Evolutionary conservation across 129 eudicot genomes (phyloP).

Genomic region (Centella asiatica): DNA sequence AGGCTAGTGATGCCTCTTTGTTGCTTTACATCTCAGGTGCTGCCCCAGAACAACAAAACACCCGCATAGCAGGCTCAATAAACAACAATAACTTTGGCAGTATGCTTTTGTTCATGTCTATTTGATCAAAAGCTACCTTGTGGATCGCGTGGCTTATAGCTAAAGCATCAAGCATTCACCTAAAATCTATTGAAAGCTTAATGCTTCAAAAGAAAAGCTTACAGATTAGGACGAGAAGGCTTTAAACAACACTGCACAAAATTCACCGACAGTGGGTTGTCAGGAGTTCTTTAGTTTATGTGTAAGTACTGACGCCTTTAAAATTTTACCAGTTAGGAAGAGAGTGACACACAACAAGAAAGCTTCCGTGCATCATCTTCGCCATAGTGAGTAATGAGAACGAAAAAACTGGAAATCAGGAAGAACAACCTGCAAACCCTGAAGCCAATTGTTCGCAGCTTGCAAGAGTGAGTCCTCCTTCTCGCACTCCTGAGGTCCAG

Average conservation of each 20-base stretch:
- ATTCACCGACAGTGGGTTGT: constrained; percentile 17
- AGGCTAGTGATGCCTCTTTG: background rate
- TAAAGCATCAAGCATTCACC: background rate
- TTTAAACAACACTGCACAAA: constrained; percentile 17
- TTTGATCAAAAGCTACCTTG: background rate
- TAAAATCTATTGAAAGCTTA: background rate
- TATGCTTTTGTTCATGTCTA: background rate
- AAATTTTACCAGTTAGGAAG: background rate
- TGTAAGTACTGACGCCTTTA: background rate
- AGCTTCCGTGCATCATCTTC: constrained; percentile 17
- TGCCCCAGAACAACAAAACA: no score
- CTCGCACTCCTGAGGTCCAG: constrained; percentile 30
- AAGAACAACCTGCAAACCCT: constrained; percentile 28
- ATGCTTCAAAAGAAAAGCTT: no score
- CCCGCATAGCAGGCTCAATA: no score
- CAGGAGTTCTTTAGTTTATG: no score
- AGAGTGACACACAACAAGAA: background rate
- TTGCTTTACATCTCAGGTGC: no score
- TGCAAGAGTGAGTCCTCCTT: constrained; percentile 39
- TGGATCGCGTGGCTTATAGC: background rate
- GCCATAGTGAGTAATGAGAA: constrained; percentile 26
- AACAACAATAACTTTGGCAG: background rate
- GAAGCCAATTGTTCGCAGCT: constrained; percentile 59
- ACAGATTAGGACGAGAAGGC: background rate
- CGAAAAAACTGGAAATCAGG: constrained; percentile 57